Percentiles rank a stretch among this genome's conserved stretches.
Conservation (phyloP, 2,329 filamentous ascomycete species). For the Talaromyces islandicus region DNA sequence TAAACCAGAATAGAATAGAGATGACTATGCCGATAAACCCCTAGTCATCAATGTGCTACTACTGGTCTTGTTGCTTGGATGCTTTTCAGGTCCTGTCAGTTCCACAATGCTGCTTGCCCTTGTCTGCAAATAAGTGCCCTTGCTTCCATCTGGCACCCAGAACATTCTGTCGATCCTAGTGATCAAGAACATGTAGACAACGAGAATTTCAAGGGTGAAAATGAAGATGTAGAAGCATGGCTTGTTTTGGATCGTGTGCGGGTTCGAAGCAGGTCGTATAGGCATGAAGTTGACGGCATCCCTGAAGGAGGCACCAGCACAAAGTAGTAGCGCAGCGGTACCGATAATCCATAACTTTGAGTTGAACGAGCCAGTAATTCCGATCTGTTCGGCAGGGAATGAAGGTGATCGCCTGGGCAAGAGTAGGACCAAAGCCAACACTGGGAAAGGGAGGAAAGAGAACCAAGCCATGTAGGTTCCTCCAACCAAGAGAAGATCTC, state of each 20-base stretch:
- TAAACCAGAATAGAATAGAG: background rate
- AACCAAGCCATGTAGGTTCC: constrained; percentile 57
- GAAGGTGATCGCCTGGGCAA: constrained; percentile 33
- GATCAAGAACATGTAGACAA: constrained; percentile 62
- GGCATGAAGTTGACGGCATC: constrained; percentile 52
- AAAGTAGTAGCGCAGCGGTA: constrained; percentile 53
- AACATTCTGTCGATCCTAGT: constrained; percentile 70
- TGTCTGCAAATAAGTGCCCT: constrained; percentile 5
- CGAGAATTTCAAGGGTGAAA: constrained; percentile 66
- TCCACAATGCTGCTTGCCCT: background rate
- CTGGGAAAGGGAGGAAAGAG: constrained; percentile 60
- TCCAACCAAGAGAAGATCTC: constrained; percentile 59
- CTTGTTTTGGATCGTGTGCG: constrained; percentile 66
- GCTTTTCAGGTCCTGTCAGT: background rate
- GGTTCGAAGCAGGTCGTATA: constrained; percentile 44
- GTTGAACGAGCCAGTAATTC: constrained; percentile 55
- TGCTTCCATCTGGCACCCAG: constrained; percentile 64
- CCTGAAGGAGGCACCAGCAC: constrained; percentile 65
- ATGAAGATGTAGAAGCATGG: constrained; percentile 75
- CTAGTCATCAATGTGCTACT: background rate
- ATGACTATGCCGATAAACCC: background rate
- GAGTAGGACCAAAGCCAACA: constrained; percentile 46
- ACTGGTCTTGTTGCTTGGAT: background rate
- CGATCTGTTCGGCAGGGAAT: constrained; percentile 51
- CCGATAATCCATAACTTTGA: constrained; percentile 63